Conservation (phyloP, 2,329 filamentous ascomycete species). For the Myriosclerotinia scirpicola region DNA sequence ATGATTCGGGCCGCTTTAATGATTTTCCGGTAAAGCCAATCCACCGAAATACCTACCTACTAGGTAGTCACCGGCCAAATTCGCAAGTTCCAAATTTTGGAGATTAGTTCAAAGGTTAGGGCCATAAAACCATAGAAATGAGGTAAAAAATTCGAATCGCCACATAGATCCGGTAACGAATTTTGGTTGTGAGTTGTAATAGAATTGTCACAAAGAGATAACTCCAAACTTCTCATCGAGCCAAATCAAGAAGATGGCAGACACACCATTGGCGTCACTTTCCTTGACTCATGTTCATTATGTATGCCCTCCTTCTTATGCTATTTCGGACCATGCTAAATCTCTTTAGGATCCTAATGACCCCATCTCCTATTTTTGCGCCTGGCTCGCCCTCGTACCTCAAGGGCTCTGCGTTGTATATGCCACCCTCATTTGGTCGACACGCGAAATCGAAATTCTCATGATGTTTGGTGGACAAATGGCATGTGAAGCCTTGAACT, state of each 20-base stretch:
- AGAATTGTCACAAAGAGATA: neutral
- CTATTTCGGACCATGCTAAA: conserved; percentile 17
- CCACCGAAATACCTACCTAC: no score
- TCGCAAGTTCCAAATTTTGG: neutral
- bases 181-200: neutral
- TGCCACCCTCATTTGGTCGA: conserved; percentile 84
- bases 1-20: conserved; percentile 10
- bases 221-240: neutral
- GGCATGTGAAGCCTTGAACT: conserved; percentile 88
- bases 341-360: conserved; percentile 74
- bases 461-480: conserved; percentile 93
- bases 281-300: conserved; percentile 97
- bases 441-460: conserved; percentile 83
- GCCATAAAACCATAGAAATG: neutral
- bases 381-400: conserved; percentile 90
- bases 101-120: neutral
- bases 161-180: neutral
- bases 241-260: conserved; percentile 38
- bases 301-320: conserved; percentile 53
- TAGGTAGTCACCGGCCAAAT: neutral
- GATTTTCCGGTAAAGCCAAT: neutral
- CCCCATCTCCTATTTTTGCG: conserved; percentile 79
- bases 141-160: neutral
- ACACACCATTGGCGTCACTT: conserved; percentile 74
- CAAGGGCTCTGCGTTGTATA: conserved; percentile 91